A percentile compares a stretch with the other conserved stretches of the same genome.
Evolutionary conservation across 2,329 filamentous ascomycete species (phyloP).

Genomic region (Xylariaceae sp.): DNA sequence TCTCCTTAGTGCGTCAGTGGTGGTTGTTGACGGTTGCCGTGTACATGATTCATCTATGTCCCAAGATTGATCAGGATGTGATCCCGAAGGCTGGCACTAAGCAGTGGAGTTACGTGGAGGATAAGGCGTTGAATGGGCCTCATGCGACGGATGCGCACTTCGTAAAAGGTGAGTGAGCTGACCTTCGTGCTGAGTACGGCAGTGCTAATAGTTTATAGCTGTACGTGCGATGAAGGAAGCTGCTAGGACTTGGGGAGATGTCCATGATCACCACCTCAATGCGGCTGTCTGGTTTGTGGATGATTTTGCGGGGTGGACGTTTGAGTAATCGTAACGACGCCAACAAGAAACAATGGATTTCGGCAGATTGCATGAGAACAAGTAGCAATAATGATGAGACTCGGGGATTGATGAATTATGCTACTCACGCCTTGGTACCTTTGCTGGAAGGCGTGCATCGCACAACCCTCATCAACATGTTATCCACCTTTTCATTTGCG

Average conservation of each 20-base stretch:
- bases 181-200: too few relatives aligned
- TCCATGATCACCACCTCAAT: slow-evolving; percentile 62
- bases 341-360: too few relatives aligned
- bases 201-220: slow-evolving; percentile 42
- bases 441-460: too few relatives aligned
- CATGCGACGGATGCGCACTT: slow-evolving; percentile 76
- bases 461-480: too few relatives aligned
- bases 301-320: slow-evolving; percentile 68
- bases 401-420: too few relatives aligned
- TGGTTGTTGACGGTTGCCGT: slow-evolving; percentile 79
- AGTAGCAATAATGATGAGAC: too few relatives aligned
- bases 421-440: too few relatives aligned
- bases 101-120: slow-evolving; percentile 74
- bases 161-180: slow-evolving; percentile 67
- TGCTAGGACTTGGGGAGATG: slow-evolving; percentile 71
- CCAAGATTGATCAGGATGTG: slow-evolving; percentile 64
- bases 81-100: slow-evolving; percentile 63
- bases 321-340: slow-evolving; percentile 23
- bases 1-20: slow-evolving; percentile 78
- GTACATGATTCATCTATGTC: slow-evolving; percentile 74
- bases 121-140: slow-evolving; percentile 66
- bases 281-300: slow-evolving; percentile 71
- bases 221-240: slow-evolving; percentile 73
- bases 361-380: too few relatives aligned
- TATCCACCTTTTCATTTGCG: too few relatives aligned